Conservation (phyloP, 495 filamentous ascomycete species). For the Penicillium atrosanguineum region DNA sequence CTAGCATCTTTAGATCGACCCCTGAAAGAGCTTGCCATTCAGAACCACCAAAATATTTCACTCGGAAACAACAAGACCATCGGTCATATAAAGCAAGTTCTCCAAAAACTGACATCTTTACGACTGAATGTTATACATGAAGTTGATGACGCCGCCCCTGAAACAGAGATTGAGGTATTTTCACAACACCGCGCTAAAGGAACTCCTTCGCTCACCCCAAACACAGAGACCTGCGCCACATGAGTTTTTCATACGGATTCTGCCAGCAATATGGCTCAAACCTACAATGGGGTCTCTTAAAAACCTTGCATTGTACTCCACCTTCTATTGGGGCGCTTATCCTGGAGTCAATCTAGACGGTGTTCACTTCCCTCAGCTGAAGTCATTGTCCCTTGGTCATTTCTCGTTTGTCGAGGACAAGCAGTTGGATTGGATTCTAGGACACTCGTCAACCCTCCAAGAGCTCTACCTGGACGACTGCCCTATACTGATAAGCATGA, state of each 20-base stretch:
- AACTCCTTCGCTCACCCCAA: background rate
- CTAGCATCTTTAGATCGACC: constrained; percentile 8
- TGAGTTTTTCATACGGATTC: constrained; percentile 6
- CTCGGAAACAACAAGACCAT: constrained; percentile 3
- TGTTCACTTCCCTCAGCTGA: constrained; percentile 22
- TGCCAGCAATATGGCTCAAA: constrained; percentile 22
- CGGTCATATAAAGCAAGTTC: background rate
- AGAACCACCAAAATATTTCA: constrained; percentile 17
- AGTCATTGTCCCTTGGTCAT: constrained; percentile 21
- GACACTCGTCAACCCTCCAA: constrained; percentile 10
- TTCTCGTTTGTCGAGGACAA: constrained; percentile 25
- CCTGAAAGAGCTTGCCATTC: constrained; percentile 17
- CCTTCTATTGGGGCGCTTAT: constrained; percentile 21
- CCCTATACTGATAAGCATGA: constrained; percentile 8
- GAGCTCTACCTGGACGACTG: constrained; percentile 21
- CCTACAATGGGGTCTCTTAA: constrained; percentile 17
- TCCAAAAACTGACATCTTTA: constrained; percentile 14
- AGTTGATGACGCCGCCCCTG: constrained; percentile 7
- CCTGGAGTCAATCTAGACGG: constrained; percentile 14
- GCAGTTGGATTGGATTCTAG: constrained; percentile 22
- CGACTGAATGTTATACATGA: constrained; percentile 20
- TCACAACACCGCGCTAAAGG: background rate
- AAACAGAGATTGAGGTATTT: constrained; percentile 16
- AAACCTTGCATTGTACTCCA: constrained; percentile 25
- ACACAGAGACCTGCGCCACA: background rate